These are phyloP conservation scores for Secale cereale DNA, from an alignment of 176 grass and related monocot species.

Conservation along the genomic window DNA sequence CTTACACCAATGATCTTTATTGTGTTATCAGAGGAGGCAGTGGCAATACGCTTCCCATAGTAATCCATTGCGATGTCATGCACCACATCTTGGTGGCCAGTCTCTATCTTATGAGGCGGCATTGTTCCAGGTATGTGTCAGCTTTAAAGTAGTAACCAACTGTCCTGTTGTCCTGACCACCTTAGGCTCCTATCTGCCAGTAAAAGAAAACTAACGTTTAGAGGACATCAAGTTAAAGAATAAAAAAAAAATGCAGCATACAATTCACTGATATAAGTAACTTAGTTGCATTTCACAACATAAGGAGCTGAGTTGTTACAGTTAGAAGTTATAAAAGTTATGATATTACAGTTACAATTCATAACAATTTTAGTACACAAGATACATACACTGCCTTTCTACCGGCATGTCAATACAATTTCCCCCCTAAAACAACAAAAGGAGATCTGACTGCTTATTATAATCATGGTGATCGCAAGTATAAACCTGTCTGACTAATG, in stretches of 20 bases:
- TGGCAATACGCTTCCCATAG: conserved; percentile 77
- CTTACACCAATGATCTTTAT: conserved; percentile 75
- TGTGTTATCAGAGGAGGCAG: conserved; percentile 60
- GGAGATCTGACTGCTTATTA: not conserved
- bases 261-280: not conserved
- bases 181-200: not conserved
- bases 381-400: not conserved
- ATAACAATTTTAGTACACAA: not conserved
- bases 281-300: not conserved
- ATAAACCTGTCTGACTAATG: not conserved
- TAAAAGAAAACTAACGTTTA: not conserved
- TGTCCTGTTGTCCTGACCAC: not conserved
- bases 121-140: conserved; percentile 32
- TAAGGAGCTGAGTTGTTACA: not conserved
- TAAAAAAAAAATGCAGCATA: not conserved
- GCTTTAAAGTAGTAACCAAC: not conserved
- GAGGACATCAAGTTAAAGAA: not conserved
- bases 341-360: not conserved
- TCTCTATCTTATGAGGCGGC: conserved; percentile 68
- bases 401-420: not conserved
- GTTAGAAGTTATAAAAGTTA: not conserved
- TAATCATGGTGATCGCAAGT: not conserved
- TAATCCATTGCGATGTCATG: conserved; percentile 76
- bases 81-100: conserved; percentile 65
- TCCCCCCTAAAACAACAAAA: not conserved